Percentiles rank a stretch among this genome's conserved stretches.
These are phyloP conservation scores for Dictyostelium purpureum DNA, from an alignment of 78 protist species.

Conservation along the genomic window DNA sequence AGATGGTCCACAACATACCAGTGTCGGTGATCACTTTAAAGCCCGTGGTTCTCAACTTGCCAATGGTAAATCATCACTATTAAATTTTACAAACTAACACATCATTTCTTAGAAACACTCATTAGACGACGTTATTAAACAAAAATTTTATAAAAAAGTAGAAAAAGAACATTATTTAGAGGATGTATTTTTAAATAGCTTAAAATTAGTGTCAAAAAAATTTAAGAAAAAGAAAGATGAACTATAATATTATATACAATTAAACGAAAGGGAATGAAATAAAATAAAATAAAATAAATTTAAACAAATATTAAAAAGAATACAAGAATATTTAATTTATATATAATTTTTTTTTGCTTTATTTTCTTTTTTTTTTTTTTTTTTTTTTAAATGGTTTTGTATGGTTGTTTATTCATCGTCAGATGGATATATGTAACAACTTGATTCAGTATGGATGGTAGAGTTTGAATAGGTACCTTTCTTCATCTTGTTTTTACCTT, in stretches of 20 bases:
- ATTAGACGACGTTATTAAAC: conserved; percentile 25
- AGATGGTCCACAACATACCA: neutral
- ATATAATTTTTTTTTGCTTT: neutral
- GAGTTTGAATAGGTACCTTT: conserved; percentile 44
- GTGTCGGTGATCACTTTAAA: neutral
- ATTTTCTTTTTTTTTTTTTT: neutral
- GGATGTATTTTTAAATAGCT: neutral
- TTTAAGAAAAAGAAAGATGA: neutral
- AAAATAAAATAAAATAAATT: neutral
- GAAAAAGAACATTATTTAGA: conserved; percentile 42
- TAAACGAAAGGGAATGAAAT: neutral
- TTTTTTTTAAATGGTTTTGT: too few relatives aligned
- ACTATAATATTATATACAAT: neutral
- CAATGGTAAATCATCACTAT: neutral
- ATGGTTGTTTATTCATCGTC: conserved; percentile 37
- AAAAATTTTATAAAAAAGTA: neutral
- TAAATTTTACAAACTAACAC: too few relatives aligned
- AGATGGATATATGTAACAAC: conserved; percentile 27
- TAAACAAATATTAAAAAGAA: neutral
- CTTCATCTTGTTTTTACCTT: conserved; percentile 62
- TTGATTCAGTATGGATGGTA: neutral
- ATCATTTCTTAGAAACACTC: conserved; percentile 10
- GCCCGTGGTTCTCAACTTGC: neutral
- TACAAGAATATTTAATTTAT: neutral
- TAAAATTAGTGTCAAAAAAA: neutral